These are phyloP conservation scores for Takakia lepidozioides DNA, from an alignment of 225 moss, liverwort and hornwort species.

Conservation along the genomic window DNA sequence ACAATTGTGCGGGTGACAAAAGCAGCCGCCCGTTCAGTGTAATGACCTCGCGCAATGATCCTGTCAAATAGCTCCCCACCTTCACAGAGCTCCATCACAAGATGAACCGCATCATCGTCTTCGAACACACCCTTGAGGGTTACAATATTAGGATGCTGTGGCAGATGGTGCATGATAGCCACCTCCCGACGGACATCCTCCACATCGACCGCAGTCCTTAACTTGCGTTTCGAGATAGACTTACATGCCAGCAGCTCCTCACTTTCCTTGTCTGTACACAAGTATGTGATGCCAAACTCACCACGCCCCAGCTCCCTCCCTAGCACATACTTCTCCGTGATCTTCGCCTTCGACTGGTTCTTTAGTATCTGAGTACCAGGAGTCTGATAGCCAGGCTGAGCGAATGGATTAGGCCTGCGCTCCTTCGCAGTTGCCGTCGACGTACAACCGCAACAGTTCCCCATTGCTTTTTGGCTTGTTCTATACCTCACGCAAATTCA, in stretches of 20 bases:
- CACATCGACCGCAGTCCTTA: constrained; percentile 24
- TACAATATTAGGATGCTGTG: constrained; percentile 31
- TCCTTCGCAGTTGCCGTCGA: too few species aligned
- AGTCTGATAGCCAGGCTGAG: too few species aligned
- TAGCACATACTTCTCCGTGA: too few species aligned
- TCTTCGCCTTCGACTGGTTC: too few species aligned
- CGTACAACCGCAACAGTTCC: too few species aligned
- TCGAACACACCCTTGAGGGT: constrained; percentile 23
- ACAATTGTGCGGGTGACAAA: constrained; percentile 19
- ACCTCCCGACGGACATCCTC: constrained; percentile 36
- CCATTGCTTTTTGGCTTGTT: too few species aligned
- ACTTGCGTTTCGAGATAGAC: constrained; percentile 27
- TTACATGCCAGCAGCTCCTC: constrained; percentile 27
- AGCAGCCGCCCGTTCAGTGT: constrained; percentile 23
- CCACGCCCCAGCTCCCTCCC: constrained; percentile 30
- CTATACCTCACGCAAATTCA: too few species aligned
- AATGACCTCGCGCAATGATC: constrained; percentile 26
- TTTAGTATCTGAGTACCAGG: too few species aligned
- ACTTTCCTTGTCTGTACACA: constrained; percentile 20
- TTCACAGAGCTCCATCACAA: constrained; percentile 49
- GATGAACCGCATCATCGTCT: constrained; percentile 22
- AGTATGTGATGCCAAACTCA: constrained; percentile 28
- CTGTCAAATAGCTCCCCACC: constrained; percentile 43
- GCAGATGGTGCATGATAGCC: constrained; percentile 26
- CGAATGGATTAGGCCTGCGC: too few species aligned